phyloP scores from a whole-genome alignment of 441 rosid species.

The Populus hybrid region DNA sequence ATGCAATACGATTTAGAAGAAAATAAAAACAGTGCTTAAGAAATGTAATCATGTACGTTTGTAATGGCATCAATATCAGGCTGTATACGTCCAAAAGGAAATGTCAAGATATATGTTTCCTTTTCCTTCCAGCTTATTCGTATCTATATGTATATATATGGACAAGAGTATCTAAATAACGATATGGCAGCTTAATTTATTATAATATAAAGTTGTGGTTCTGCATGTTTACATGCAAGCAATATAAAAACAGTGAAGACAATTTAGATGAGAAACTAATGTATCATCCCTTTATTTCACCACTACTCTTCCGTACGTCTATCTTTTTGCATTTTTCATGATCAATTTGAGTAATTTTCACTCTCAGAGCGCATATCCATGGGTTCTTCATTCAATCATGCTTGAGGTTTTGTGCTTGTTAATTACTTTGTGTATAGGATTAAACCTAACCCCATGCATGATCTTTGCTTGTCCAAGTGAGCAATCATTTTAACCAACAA shows the following conservation, averaged over 20 bases:
- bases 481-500: slow-evolving; percentile 13
- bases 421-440: neutral
- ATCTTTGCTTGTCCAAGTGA: slow-evolving; percentile 21
- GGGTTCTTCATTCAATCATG: neutral
- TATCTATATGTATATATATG: too few species aligned
- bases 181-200: too few species aligned
- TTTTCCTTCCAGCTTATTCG: too few species aligned
- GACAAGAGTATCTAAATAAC: too few species aligned
- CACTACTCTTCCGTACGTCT: neutral
- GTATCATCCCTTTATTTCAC: neutral
- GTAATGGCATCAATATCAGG: neutral
- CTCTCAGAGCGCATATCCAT: neutral
- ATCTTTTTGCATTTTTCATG: neutral
- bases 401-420: neutral
- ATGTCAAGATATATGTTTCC: neutral
- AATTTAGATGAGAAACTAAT: neutral
- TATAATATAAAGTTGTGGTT: neutral
- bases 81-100: neutral
- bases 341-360: neutral
- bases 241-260: neutral
- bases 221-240: neutral
- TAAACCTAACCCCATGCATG: neutral
- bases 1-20: neutral
- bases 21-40: too few species aligned
- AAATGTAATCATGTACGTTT: too few species aligned